Base-by-base conservation (phyloP, 2,329 filamentous ascomycete genomes). In the Xylariaceae sp. region DNA sequence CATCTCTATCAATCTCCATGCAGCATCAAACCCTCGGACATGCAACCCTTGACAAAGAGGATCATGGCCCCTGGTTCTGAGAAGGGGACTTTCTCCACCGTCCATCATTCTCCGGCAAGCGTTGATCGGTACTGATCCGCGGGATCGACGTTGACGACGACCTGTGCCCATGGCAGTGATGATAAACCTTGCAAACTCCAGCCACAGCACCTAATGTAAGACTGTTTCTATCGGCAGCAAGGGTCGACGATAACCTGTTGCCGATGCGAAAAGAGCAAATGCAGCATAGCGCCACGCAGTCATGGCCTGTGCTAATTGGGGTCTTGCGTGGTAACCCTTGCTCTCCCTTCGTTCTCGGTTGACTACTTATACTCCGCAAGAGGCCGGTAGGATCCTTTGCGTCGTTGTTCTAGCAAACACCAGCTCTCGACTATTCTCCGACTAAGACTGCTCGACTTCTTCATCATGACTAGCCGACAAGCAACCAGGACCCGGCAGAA, bases 401-500 rank as follows among this genome's bases (percentile, higher is more conserved):
- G n/a, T n/a, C n/a, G 38, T 44, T 38, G 40, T 25, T 8, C 40
- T 17, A 19, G 35, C 45, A 33, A 2, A n/a, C 44, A 44, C 23
- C 34, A 16, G 22, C 27, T 38, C 22, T 16, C 22, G 21, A 33
- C 45, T 37, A 44, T 19, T 45, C 33, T 41, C 44, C 49, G 32
- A 48, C 35, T n/a, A n/a, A n/a, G n/a, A n/a, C n/a, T n/a, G n/a
- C n/a, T n/a, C n/a, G n/a, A n/a, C n/a, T n/a, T 42, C 22, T 44
- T 37, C 39, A 44, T 37, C 22, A 55, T 55, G 52, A 53, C 52
- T 32, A 50, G 52, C 39, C 47, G 52, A 53, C 50, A 53, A 41
- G 47, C 52, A n/a, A 53, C 50, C 16, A 53, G 54, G 48, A 54
- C 47, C 17, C 54, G 54, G 37, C 54, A 55, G 27, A 55, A 55